Base-by-base conservation (phyloP, 352 stramenopile species). In the Pythium aristosporum region DNA sequence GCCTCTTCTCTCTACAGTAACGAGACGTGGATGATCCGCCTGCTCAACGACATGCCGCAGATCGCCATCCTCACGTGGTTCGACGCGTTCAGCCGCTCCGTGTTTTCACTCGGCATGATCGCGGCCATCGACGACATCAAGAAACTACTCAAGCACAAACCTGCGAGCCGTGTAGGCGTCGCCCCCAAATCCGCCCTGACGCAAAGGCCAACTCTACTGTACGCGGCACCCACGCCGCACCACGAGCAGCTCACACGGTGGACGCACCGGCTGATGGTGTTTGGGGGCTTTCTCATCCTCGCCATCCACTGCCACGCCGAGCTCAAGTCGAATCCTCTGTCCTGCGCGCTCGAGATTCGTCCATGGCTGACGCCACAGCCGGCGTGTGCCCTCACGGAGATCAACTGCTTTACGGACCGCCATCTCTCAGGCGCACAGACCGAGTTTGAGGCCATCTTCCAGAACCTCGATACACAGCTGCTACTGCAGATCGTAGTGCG, bases 401-500 rank as follows among this genome's bases (percentile, higher is more conserved):
- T 68, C 53, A 68, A 63, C 54, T 68, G 62, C 32, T 42, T 56
- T 30, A 43, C 18, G 49, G n/a, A 21, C 1, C 54, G 44, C 2
- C 23, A 23, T 1, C 44, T 51, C 10, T 43, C n/a, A 12, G 49
- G 30, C 16, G 20, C 28, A 2, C 18, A 10, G 3, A 13, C 18
- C 4, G 54, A 68, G 18, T 21, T 59, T 34, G 54, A 57, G 6
- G 18, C 23, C 5, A 49, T 69, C 7, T 69, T 77, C n/a, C 21
- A 15, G 3, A 11, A 23, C 3, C 47, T 85, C 25, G 65, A 85
- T 20, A 42, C 37, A 0, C 16, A 20, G 6, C 71, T 68, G 5
- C 56, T 78, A 2, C 43, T 44, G 15, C 44, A 73, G 4, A 48
- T 87, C 15, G 59, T 74, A 11, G 63, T 87, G 12, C 76, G 74